Base-by-base conservation (phyloP, 441 rosid genomes). In the Croton laevigatus region DNA sequence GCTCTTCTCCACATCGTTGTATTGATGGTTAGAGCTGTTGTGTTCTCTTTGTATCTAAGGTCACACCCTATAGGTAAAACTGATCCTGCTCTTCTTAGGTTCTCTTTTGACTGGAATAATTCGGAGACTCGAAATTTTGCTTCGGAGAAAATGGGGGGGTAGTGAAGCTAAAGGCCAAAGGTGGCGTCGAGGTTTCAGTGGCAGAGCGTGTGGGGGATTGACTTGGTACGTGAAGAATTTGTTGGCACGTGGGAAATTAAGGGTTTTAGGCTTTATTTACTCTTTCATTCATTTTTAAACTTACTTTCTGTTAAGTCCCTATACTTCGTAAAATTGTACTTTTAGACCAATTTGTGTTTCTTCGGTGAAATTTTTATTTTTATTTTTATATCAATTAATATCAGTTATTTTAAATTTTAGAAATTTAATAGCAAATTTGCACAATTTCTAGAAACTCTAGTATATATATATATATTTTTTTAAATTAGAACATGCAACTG, bases 1-100 rank as follows among this genome's bases (percentile, higher is more conserved):
- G 84, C 63, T 80, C 92, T 83, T 84, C 94, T 89, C 98, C 98
- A 94, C 98, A 94, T 94, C 79, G 73, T 84, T 57, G 72, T 57
- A 45, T 23, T 0, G 59, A 37, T 27, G 62, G 62, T 9, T 22
- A 37, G 0, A 71, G 16, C 11, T 8, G 4, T 34, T 64, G 62
- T 78, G 75, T 71, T 75, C 76, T 54, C 52, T 72, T 27, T n/a
- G 17, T 68, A 71, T 86, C 82, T 74, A 77, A 79, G 89, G 85
- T 81, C 82, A 37, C 81, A 22, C 76, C 68, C 79, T 66, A 36
- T 0, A 7, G 13, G 38, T 36, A 11, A 1, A 8, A 3, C 68
- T 3, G 9, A 8, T 49, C 12, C 19, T 16, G 1, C 20, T 69
- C 45, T 52, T 16, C 5, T 17, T 8, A 2, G 32, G 1, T 14